Percentiles rank a stretch among this genome's conserved stretches.
These are phyloP conservation scores for Xylariaceae sp. DNA, from an alignment of 2,329 filamentous ascomycete species.

Conservation along the genomic window DNA sequence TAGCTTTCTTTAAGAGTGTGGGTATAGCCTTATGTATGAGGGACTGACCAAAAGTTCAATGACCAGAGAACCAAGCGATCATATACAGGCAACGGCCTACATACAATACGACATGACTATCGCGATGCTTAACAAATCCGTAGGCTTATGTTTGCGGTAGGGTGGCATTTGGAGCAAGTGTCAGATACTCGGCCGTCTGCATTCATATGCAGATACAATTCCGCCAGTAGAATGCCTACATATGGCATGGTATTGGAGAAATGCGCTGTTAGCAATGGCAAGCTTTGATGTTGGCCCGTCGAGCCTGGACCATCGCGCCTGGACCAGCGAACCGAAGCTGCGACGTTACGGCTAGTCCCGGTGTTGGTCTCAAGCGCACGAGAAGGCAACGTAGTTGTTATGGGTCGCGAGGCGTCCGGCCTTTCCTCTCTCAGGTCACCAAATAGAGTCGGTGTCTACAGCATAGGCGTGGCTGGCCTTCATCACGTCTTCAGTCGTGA, in stretches of 20 bases:
- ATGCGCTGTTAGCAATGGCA: neutral
- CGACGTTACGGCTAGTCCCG: constrained; percentile 2
- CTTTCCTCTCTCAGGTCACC: neutral
- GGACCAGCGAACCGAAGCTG: neutral
- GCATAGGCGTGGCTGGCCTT: constrained; percentile 5
- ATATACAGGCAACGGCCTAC: constrained; percentile 36
- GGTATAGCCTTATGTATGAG: neutral
- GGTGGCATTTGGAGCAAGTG: neutral
- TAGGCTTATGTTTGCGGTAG: constrained; percentile 59
- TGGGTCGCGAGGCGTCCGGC: neutral
- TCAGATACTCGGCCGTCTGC: constrained; percentile 2
- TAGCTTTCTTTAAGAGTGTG: neutral
- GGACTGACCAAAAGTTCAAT: constrained; percentile 19
- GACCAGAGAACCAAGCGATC: constrained; percentile 15
- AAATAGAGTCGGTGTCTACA: constrained; percentile 3
- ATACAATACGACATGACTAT: constrained; percentile 64
- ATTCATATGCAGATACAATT: constrained; percentile 1
- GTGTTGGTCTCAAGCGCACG: neutral
- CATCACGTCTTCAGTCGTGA: constrained; percentile 2
- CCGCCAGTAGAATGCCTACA: constrained; percentile 4
- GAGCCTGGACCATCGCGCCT: constrained; percentile 1
- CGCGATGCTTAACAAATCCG: constrained; percentile 66
- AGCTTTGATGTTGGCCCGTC: neutral
- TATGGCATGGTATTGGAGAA: neutral
- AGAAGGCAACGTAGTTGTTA: neutral